Evolutionary conservation across 345 rosid genomes (phyloP), one percentile per base, ranked within the genome.

Genomic region (Ceriops tagal): DNA sequence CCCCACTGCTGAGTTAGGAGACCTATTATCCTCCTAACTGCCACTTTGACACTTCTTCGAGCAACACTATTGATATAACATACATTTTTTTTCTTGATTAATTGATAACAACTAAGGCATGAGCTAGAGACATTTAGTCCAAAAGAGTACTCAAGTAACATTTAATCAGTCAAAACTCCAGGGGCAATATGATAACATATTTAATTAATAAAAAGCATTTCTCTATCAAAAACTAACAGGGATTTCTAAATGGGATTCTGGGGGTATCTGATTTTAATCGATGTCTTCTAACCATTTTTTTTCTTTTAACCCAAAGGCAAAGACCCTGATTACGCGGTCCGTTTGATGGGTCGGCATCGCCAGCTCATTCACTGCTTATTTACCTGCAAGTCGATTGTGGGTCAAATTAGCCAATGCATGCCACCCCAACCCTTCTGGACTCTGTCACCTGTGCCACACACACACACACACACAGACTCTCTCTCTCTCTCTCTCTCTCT

Each of bases 341-440:
- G 51, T 56, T 67, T 67, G 75, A 76, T 32, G 72, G 72, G 76
- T 71, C 76, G 72, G 72, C 22, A 57, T 71, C 80, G 75, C 73
- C 80, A 76, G 72, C 80, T 71, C 76, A 76, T 62, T 56, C 49
- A 31, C 64, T 53, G 51, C 15, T 56, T 56, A 61, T 62, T 55
- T 62, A 71, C 68, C 31, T 43, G 10, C 76, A 57, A 76, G 76
- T 71, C 80, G 62, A 76, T 67, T 69, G 53, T 32, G 49, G 69
- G 76, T 71, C 80, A 71, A 76, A 39, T 15, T 53, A 27, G 31
- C 56, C 51, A 35, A 10, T 68, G 68, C 64, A 51, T 66, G 59
- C 60, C 66, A 53, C 58, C 65, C 71, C 62, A 73, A 52, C 65
- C 71, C 67, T 61, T 49, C 59, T 64, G 75, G 69, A 72, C 64